Evolutionary conservation across 1,284 basidiomycete species (phyloP), one percentile per base, ranked within the genome.

Genomic region (Exobasidium cylindrosporum): DNA sequence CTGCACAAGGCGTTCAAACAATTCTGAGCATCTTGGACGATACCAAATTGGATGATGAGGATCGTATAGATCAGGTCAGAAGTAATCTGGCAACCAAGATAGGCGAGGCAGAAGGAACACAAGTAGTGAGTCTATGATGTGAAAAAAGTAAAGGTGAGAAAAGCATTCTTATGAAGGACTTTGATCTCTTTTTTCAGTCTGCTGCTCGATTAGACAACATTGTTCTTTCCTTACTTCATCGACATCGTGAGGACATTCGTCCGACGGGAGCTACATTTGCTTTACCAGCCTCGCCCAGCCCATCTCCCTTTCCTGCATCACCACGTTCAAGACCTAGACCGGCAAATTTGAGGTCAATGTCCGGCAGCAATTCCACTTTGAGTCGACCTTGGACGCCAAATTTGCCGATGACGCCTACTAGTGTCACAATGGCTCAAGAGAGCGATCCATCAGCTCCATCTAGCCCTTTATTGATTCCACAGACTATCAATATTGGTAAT

Each of bases 221-320:
- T 11, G 72, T 76, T 7, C 67, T 76, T 35, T 66, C 73, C 40
- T 65, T 76, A 57, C 65, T 76, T 61, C 72, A 74, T 52, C 63
- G 73, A 29, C 72, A 74, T 63, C 64, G 70, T 17, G 73, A 76
- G 40, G 73, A 76, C 43, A 29, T 63, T 1, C 55, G 63, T 11
- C 73, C 73, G 2, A 68, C 64, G 5, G 73, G 73, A 46, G 53
- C 62, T n/a, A 43, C 65, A 11, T 74, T 74, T 59, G 21, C 53
- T 21, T 6, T 43, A 57, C 31, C 61, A 3, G 35, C 69, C 1
- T 73, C 73, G 17, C 73, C 73, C 5, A 52, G 63, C 1, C 63
- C 53, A 21, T 55, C 53, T n/a, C 53, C 53, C 14, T 55, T 55
- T 32, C 53, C 53, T 17, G 53, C 53, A 31, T 55, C 53, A 40